Evolutionary conservation across 129 eudicot species (phyloP).

Genomic region (Glebionis coronaria): DNA sequence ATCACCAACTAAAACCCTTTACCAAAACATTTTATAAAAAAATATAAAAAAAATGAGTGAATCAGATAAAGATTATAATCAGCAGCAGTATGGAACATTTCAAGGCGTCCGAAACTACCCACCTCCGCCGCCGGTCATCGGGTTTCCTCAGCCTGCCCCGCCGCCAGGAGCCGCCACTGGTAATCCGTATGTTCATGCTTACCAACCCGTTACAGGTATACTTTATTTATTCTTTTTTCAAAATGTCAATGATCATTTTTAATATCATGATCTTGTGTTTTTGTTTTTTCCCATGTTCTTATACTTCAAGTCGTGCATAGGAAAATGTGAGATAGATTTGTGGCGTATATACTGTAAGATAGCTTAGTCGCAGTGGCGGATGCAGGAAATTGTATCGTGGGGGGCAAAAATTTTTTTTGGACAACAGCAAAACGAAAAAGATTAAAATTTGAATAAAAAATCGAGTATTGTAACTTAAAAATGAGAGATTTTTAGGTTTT

Average conservation of each 20-base stretch:
- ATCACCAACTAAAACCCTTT: conserved; percentile 18
- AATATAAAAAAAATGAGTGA: conserved; percentile 48
- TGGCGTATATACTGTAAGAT: too few relatives aligned
- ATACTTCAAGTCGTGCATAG: too few relatives aligned
- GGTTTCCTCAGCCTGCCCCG: conserved; percentile 90
- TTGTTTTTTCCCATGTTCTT: too few relatives aligned
- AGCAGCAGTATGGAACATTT: conserved; percentile 79
- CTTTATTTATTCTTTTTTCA: neutral
- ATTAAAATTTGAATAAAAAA: too few relatives aligned
- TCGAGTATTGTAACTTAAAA: too few relatives aligned
- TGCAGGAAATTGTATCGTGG: too few relatives aligned
- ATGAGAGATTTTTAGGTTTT: too few relatives aligned
- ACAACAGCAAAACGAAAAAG: too few relatives aligned
- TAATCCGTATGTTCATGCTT: conserved; percentile 60
- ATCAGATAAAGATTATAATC: conserved; percentile 36
- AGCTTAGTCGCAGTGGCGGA: too few relatives aligned
- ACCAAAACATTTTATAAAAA: neutral
- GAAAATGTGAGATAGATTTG: too few relatives aligned
- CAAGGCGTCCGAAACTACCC: conserved; percentile 76
- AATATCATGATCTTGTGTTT: neutral
- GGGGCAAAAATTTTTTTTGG: too few relatives aligned
- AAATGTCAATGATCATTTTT: conserved; percentile 21
- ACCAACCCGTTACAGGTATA: conserved; percentile 77
- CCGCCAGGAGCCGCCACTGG: conserved; percentile 74
- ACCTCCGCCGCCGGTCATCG: conserved; percentile 61